phyloP scores from a whole-genome alignment of 768 basidiomycete species.

The Brasilioporus rufonigricans region DNA sequence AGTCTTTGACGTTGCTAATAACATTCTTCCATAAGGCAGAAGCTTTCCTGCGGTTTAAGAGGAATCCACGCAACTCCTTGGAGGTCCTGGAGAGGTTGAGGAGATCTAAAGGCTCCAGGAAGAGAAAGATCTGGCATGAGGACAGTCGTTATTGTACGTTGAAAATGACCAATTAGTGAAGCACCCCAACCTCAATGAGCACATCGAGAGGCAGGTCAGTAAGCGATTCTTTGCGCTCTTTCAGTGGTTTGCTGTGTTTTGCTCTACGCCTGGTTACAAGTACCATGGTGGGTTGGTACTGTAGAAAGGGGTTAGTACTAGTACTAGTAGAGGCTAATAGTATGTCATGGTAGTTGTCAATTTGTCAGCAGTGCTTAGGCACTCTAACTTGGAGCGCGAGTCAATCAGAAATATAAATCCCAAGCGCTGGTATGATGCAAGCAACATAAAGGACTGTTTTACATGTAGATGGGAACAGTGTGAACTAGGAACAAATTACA shows the following conservation, averaged over 20 bases:
- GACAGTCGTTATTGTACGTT: not conserved
- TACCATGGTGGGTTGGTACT: not conserved
- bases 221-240: not conserved
- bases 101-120: conserved; percentile 32
- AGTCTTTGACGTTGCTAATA: conserved; percentile 17
- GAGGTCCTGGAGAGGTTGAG: conserved; percentile 32
- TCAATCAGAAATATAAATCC: no score
- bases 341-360: no score
- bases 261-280: conserved; percentile 1
- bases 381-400: no score
- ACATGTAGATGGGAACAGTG: no score
- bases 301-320: no score
- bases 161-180: not conserved
- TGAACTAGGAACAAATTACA: conserved; percentile 7
- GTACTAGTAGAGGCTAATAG: no score
- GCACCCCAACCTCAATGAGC: conserved; percentile 10
- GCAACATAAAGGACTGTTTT: no score
- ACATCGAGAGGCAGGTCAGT: conserved; percentile 12
- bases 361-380: no score
- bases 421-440: no score
- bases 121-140: conserved; percentile 20
- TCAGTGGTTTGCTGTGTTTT: not conserved
- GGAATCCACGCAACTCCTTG: conserved; percentile 29
- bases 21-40: conserved; percentile 26
- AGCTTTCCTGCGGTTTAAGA: conserved; percentile 20